phyloP scores from a whole-genome alignment of 331 rosid genomes.

The Malus hybrid region DNA sequence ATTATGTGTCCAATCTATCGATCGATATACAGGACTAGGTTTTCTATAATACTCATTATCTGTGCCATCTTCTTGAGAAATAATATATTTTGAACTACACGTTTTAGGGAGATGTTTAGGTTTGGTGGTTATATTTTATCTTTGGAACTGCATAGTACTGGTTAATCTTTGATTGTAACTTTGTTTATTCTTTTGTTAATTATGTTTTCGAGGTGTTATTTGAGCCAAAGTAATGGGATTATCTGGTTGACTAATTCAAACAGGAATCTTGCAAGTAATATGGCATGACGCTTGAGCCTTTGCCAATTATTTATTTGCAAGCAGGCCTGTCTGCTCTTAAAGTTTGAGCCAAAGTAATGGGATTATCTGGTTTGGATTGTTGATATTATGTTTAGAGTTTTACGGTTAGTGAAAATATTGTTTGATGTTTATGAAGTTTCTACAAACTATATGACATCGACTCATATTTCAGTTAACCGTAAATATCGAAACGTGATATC shows the following conservation, averaged over 20 bases:
- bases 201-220: slow-evolving; percentile 61
- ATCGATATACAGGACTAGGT: no score
- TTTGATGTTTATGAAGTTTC: no score
- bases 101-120: neutral
- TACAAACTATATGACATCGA: no score
- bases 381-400: no score
- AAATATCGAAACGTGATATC: no score
- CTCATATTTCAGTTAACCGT: no score
- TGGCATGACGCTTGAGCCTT: slow-evolving; percentile 92
- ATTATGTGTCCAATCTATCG: no score
- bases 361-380: no score
- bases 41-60: no score
- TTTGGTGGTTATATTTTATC: neutral
- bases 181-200: slow-evolving; percentile 1
- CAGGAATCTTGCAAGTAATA: slow-evolving; percentile 96
- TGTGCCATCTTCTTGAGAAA: no score
- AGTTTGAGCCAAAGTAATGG: neutral
- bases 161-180: slow-evolving; percentile 8
- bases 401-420: no score
- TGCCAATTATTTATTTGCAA: slow-evolving; percentile 88
- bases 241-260: slow-evolving; percentile 77
- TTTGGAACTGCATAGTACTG: neutral
- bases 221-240: slow-evolving; percentile 91
- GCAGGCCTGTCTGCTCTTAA: slow-evolving; percentile 91
- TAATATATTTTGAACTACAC: no score